Base-by-base conservation (phyloP, 352 stramenopile genomes). In the Globisporangium ultimum region DNA sequence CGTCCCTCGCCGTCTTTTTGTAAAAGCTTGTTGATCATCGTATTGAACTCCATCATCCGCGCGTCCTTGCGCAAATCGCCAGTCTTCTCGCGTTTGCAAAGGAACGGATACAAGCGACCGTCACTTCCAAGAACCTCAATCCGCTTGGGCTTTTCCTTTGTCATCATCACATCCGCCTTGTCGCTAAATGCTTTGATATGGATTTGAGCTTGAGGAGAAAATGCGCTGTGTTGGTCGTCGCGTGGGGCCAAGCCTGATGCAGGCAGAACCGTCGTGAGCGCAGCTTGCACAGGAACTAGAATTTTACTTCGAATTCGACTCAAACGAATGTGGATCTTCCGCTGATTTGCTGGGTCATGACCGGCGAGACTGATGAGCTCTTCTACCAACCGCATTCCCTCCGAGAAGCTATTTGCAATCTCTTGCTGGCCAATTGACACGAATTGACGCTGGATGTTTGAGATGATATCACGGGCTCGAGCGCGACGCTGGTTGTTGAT, bases 51-150 rank as follows among this genome's bases (percentile, higher is more conserved):
- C 93, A 99, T 99, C 74, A 99, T 97, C 41, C 97, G 91, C 20
- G 96, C 93, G 78, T 99, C 98, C 80, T 99, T 99, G 42, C 98
- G 86, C 51, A 99, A 80, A 71, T 99, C 98, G 7, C 98, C 98
- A 41, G 97, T 98, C 62, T 96, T 97, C 70, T 99, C 98, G 48
- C 97, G 88, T 60, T 98, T 98, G 70, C 92, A 98, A 46, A 98
- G 61, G 67, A 98, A 98, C 40, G 88, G 77, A 56, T 97, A 96
- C 34, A 71, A 58, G 18, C 83, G 58, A 0, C 91, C 91, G 55
- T 93, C 77, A 15, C 65, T 90, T 8, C 84, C 82, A 15, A 91
- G 47, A 36, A 98, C 59, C 55, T 95, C 95, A 45, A 99, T 88
- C 53, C 96, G 98, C 72, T 99, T 99, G 1, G 98, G 98, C 62